A percentile compares a stretch with the other conserved stretches of the same genome.
These are phyloP conservation scores for Polysphondylium violaceum DNA, from an alignment of 78 protist species.

Conservation along the genomic window DNA sequence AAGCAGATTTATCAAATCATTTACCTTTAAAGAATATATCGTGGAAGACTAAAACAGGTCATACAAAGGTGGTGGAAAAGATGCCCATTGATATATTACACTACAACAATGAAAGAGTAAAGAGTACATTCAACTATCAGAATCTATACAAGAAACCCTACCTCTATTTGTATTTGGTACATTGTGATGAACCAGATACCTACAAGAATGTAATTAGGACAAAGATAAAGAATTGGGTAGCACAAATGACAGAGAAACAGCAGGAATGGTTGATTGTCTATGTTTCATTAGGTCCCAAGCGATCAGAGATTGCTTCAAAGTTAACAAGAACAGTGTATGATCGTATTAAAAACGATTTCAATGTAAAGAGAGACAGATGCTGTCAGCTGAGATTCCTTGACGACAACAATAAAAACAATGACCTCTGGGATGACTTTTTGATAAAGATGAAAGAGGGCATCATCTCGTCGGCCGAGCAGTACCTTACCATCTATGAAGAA, in stretches of 20 bases:
- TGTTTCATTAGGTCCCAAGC: constrained; percentile 40
- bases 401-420: constrained; percentile 31
- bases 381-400: constrained; percentile 57
- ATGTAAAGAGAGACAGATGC: constrained; percentile 54
- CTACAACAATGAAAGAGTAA: constrained; percentile 41
- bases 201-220: constrained; percentile 26
- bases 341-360: constrained; percentile 66
- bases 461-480: constrained; percentile 51
- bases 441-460: constrained; percentile 73
- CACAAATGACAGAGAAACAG: constrained; percentile 37
- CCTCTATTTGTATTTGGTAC: constrained; percentile 65
- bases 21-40: constrained; percentile 58
- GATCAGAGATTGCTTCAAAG: constrained; percentile 27
- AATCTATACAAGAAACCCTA: constrained; percentile 61
- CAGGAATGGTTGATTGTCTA: constrained; percentile 76
- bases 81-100: constrained; percentile 68
- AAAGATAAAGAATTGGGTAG: constrained; percentile 57
- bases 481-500: constrained; percentile 51
- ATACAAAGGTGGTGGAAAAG: constrained; percentile 57
- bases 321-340: constrained; percentile 55
- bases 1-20: constrained; percentile 51
- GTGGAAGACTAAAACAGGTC: constrained; percentile 76
- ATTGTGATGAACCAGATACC: constrained; percentile 67
- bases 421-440: constrained; percentile 73
- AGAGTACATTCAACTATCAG: constrained; percentile 5